A percentile compares a stretch with the other conserved stretches of the same genome.
These are phyloP conservation scores for Torulaspora maleeae DNA, from an alignment of 805 yeast genomes.

Conservation along the genomic window DNA sequence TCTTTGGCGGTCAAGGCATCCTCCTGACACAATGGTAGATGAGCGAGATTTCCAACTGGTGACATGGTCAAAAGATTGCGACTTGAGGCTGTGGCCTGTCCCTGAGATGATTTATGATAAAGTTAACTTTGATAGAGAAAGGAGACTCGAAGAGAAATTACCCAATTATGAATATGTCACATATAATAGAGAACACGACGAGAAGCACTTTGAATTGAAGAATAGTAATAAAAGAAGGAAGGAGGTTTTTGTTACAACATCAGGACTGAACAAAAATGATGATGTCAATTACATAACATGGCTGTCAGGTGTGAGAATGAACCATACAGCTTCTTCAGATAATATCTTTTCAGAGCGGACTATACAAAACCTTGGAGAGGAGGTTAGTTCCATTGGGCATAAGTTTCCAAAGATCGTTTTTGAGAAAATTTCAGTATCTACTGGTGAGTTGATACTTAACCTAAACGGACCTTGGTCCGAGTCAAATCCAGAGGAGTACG, in stretches of 20 bases:
- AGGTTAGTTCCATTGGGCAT: slow-evolving; percentile 80
- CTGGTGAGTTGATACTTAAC: slow-evolving; percentile 75
- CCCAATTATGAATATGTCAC: slow-evolving; percentile 45
- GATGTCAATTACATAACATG: slow-evolving; percentile 72
- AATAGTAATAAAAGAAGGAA: slow-evolving; percentile 33
- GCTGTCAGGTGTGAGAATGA: slow-evolving; percentile 86
- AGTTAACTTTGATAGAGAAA: slow-evolving; percentile 41
- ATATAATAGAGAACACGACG: slow-evolving; percentile 49
- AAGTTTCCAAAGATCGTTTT: slow-evolving; percentile 82
- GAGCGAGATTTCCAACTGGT: slow-evolving; percentile 86
- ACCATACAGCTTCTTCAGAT: slow-evolving; percentile 36
- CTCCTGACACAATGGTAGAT: slow-evolving; percentile 42
- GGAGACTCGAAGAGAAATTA: slow-evolving; percentile 36
- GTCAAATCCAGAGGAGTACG: slow-evolving; percentile 37
- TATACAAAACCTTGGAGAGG: slow-evolving; percentile 79
- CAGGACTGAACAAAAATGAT: slow-evolving; percentile 35
- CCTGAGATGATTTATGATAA: slow-evolving; percentile 45
- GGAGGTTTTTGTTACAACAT: slow-evolving; percentile 40
- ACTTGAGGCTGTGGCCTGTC: slow-evolving; percentile 76
- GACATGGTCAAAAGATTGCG: slow-evolving; percentile 90
- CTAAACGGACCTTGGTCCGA: slow-evolving; percentile 73
- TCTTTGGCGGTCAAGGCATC: slow-evolving; percentile 71
- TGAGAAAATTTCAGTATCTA: slow-evolving; percentile 82
- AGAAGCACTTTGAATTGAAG: slow-evolving; percentile 21
- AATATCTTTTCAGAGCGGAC: slow-evolving; percentile 35